These are phyloP conservation scores for Vigna reflexopilosa DNA, from an alignment of 306 rosid species.

Conservation along the genomic window DNA sequence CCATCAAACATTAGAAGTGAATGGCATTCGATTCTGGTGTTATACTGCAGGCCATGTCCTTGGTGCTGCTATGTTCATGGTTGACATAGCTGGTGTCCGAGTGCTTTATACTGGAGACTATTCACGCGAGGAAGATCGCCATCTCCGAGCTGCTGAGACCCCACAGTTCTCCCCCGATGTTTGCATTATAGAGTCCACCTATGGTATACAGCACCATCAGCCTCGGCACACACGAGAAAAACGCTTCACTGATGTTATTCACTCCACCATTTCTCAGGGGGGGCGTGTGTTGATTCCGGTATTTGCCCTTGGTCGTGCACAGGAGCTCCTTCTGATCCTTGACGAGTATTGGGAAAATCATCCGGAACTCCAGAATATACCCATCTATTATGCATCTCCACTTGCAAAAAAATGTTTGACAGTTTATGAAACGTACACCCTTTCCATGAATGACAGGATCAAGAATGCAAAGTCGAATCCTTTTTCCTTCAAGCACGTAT, in stretches of 20 bases:
- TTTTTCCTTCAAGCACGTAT: conserved; percentile 77
- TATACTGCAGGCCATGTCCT: conserved; percentile 98
- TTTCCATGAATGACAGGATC: conserved; percentile 95
- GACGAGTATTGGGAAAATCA: conserved; percentile 97
- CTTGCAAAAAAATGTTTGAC: conserved; percentile 91
- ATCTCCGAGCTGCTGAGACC: conserved; percentile 96
- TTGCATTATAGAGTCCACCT: conserved; percentile 95
- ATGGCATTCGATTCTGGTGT: conserved; percentile 96
- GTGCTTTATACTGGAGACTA: conserved; percentile 97
- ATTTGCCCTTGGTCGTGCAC: conserved; percentile 96
- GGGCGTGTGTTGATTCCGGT: conserved; percentile 95
- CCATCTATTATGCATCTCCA: conserved; percentile 96
- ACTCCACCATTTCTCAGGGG: conserved; percentile 88
- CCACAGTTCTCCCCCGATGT: conserved; percentile 95
- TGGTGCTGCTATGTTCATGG: conserved; percentile 99
- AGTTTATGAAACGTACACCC: conserved; percentile 94
- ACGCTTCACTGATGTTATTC: conserved; percentile 90
- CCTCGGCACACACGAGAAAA: conserved; percentile 88
- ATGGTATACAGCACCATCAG: conserved; percentile 95
- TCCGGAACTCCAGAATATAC: conserved; percentile 89
- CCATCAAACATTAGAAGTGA: conserved; percentile 94
- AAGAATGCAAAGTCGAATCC: conserved; percentile 95
- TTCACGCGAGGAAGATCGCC: conserved; percentile 97
- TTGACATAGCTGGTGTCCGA: conserved; percentile 93
- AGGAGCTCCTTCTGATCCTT: conserved; percentile 90